Conservation (phyloP, 2,329 filamentous ascomycete species). For the Ophiostoma tasmaniense region DNA sequence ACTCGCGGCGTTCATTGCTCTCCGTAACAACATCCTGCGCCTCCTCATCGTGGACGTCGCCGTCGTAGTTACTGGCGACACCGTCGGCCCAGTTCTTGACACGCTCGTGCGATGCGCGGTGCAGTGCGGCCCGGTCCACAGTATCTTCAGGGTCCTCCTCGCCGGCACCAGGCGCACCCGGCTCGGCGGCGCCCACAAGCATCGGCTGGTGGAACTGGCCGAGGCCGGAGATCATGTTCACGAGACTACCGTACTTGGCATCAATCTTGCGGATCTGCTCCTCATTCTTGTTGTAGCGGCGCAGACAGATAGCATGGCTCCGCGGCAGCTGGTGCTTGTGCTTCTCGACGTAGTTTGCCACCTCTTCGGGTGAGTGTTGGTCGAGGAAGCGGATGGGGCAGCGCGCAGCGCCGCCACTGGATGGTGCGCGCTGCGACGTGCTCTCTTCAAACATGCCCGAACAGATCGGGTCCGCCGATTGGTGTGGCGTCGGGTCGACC, state of each 20-base stretch:
- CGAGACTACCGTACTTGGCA: slow-evolving; percentile 85
- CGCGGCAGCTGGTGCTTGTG: slow-evolving; percentile 93
- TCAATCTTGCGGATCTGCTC: slow-evolving; percentile 80
- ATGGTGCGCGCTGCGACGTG: slow-evolving; percentile 42
- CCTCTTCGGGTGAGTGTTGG: slow-evolving; percentile 85
- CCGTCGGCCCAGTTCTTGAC: slow-evolving; percentile 82
- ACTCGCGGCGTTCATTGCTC: slow-evolving; percentile 1
- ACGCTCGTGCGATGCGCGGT: slow-evolving; percentile 54
- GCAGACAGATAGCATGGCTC: slow-evolving; percentile 87
- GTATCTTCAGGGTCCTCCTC: background rate
- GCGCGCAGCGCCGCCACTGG: slow-evolving; percentile 42
- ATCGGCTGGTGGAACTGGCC: slow-evolving; percentile 82
- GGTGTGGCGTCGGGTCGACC: slow-evolving; percentile 38
- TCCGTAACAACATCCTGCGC: background rate
- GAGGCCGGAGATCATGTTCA: slow-evolving; percentile 88
- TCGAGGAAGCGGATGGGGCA: slow-evolving; percentile 91
- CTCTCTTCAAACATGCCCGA: slow-evolving; percentile 55
- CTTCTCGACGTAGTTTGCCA: slow-evolving; percentile 86
- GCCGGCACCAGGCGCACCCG: slow-evolving; percentile 2
- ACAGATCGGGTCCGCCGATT: slow-evolving; percentile 52
- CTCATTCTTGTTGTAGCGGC: slow-evolving; percentile 80
- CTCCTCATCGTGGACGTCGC: slow-evolving; percentile 3
- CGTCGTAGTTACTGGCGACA: slow-evolving; percentile 40
- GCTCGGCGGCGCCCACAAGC: slow-evolving; percentile 51
- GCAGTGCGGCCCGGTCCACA: slow-evolving; percentile 25